Evolutionary conservation across 768 basidiomycete species (phyloP).

Genomic region (Trametes maxima): DNA sequence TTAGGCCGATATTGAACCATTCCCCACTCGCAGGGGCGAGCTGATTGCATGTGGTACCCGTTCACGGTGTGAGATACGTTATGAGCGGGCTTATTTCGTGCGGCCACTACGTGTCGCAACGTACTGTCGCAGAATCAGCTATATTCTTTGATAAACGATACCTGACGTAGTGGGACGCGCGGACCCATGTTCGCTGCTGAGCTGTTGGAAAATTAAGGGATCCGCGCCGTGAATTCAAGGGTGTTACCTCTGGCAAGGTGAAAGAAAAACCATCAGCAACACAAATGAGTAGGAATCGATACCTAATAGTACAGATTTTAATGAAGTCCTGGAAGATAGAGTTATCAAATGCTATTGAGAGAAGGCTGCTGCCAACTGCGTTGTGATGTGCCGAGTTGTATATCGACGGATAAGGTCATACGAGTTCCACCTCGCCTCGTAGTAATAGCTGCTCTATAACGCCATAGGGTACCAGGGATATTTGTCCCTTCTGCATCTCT

Average conservation of each 20-base stretch:
- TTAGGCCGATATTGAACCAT: constrained; percentile 56
- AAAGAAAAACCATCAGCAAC: too few relatives aligned
- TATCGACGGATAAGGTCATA: constrained; percentile 42
- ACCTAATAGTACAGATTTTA: too few relatives aligned
- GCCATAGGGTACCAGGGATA: constrained; percentile 76
- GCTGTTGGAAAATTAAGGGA: too few relatives aligned
- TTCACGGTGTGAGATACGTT: constrained; percentile 73
- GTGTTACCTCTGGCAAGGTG: too few relatives aligned
- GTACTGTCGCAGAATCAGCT: constrained; percentile 56
- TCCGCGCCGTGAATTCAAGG: too few relatives aligned
- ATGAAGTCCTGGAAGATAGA: neutral
- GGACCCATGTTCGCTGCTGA: neutral
- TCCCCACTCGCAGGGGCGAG: constrained; percentile 59
- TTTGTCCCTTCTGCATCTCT: constrained; percentile 79
- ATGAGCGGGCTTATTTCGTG: constrained; percentile 70
- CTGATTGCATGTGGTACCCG: constrained; percentile 53
- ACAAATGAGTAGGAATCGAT: too few relatives aligned
- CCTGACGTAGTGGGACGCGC: too few relatives aligned
- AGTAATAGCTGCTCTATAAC: constrained; percentile 74
- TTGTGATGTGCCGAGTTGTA: neutral
- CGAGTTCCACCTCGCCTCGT: constrained; percentile 75
- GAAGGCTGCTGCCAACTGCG: neutral
- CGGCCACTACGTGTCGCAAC: constrained; percentile 51
- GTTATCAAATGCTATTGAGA: neutral
- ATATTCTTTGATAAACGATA: constrained; percentile 49